Evolutionary conservation across 352 stramenopile genomes (phyloP).

Genomic region (Phytophthora pseudosyringae): DNA sequence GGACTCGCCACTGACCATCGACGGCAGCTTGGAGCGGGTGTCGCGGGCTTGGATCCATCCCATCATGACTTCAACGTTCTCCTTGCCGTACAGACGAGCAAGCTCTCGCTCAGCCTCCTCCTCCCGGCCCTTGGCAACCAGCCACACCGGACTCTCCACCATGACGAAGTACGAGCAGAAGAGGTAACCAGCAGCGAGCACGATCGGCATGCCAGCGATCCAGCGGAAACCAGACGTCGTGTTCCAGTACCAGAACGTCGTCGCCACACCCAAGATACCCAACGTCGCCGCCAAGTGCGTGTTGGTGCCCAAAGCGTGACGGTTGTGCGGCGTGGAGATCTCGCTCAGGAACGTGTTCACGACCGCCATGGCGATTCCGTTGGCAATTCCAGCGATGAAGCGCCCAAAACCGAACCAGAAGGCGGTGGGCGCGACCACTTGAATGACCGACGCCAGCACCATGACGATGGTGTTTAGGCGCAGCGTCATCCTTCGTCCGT

Average conservation of each 20-base stretch:
- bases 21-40: conserved; percentile 27
- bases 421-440: conserved; percentile 32
- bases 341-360: conserved; percentile 52
- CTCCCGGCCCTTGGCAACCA: conserved; percentile 37
- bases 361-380: conserved; percentile 46
- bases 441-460: conserved; percentile 39
- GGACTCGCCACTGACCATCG: conserved; percentile 14
- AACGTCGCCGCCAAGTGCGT: conserved; percentile 54
- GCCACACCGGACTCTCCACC: conserved; percentile 51
- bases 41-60: conserved; percentile 34
- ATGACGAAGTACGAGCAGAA: too few relatives aligned
- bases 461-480: conserved; percentile 41
- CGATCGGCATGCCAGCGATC: conserved; percentile 49
- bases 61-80: conserved; percentile 37
- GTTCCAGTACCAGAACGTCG: conserved; percentile 61
- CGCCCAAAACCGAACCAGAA: conserved; percentile 43
- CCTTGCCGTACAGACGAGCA: conserved; percentile 39
- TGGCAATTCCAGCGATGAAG: conserved; percentile 48
- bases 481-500: conserved; percentile 48
- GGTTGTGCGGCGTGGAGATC: conserved; percentile 52
- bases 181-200: conserved; percentile 34
- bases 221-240: conserved; percentile 56
- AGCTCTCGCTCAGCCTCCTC: conserved; percentile 38
- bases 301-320: conserved; percentile 39
- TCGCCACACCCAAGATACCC: conserved; percentile 46